phyloP scores from a whole-genome alignment of 1,284 basidiomycete genomes.

The Boletus calvinii region DNA sequence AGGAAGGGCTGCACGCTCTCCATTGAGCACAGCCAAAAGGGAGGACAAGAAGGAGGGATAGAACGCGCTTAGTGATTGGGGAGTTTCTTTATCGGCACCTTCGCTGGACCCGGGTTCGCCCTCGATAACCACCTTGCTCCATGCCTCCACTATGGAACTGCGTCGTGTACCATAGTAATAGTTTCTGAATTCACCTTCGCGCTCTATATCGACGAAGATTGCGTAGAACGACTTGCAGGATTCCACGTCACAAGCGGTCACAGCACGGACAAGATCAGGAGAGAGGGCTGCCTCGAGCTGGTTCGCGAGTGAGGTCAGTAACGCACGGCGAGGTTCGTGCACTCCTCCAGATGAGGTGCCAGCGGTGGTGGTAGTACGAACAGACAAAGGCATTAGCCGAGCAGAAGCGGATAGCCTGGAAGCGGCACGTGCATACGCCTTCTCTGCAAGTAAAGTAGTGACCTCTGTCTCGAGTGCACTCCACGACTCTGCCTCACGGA shows the following conservation, averaged over 20 bases:
- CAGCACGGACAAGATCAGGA: conserved; percentile 80
- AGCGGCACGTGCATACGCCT: conserved; percentile 82
- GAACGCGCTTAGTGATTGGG: conserved; percentile 57
- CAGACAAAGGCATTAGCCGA: conserved; percentile 86
- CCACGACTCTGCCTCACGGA: conserved; percentile 93
- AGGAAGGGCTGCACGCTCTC: conserved; percentile 73
- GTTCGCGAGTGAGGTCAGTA: conserved; percentile 90
- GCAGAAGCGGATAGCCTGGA: conserved; percentile 84
- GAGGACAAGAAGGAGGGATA: conserved; percentile 71
- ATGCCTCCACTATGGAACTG: conserved; percentile 59
- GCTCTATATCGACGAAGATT: conserved; percentile 87
- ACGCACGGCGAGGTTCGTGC: conserved; percentile 77
- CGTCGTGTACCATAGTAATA: conserved; percentile 89
- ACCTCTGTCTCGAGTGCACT: conserved; percentile 91
- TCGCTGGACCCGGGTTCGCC: conserved; percentile 29
- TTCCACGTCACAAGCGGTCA: conserved; percentile 71
- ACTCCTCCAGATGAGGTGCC: conserved; percentile 17
- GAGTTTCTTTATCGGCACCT: conserved; percentile 27
- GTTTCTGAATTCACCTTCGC: conserved; percentile 86
- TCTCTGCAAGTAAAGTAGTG: conserved; percentile 74
- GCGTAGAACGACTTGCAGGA: conserved; percentile 76
- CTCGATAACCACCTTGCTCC: conserved; percentile 60
- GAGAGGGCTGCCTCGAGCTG: conserved; percentile 89
- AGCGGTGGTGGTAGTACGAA: conserved; percentile 70
- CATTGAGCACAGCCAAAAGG: conserved; percentile 65